Conservation (phyloP, 179 eudicot species). For the Silene coronaria region DNA sequence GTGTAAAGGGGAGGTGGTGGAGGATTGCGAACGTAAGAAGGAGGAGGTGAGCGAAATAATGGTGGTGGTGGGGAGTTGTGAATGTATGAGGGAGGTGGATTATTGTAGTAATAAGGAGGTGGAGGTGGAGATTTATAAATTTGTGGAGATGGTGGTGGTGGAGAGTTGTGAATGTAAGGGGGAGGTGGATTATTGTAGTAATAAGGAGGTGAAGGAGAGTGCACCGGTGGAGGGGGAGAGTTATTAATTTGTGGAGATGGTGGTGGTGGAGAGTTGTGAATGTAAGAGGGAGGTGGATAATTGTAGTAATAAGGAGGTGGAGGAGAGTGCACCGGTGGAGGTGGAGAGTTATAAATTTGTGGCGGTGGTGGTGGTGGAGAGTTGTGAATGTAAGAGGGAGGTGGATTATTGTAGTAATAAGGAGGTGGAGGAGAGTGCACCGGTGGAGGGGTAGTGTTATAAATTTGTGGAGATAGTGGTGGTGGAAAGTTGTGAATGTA, state of each 20-base stretch:
- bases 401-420: neutral
- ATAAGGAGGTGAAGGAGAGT: neutral
- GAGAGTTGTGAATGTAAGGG: neutral
- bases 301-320: neutral
- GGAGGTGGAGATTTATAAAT: neutral
- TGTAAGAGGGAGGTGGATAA: neutral
- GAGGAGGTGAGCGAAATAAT: neutral
- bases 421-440: neutral
- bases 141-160: neutral
- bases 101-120: no score
- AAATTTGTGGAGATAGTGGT: neutral
- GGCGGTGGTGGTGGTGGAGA: neutral
- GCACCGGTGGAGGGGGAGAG: neutral
- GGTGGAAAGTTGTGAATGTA: neutral
- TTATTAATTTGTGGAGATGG: neutral
- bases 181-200: neutral
- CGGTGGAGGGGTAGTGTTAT: neutral
- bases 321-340: neutral
- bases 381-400: neutral
- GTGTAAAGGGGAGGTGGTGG: neutral
- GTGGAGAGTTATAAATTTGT: neutral
- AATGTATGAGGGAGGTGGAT: neutral
- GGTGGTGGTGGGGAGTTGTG: neutral
- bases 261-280: neutral
- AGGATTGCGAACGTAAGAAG: neutral